Evolutionary conservation across 345 rosid species (phyloP), one percentile per base, ranked within the genome.

Genomic region (Diplotaxis tenuifolia): DNA sequence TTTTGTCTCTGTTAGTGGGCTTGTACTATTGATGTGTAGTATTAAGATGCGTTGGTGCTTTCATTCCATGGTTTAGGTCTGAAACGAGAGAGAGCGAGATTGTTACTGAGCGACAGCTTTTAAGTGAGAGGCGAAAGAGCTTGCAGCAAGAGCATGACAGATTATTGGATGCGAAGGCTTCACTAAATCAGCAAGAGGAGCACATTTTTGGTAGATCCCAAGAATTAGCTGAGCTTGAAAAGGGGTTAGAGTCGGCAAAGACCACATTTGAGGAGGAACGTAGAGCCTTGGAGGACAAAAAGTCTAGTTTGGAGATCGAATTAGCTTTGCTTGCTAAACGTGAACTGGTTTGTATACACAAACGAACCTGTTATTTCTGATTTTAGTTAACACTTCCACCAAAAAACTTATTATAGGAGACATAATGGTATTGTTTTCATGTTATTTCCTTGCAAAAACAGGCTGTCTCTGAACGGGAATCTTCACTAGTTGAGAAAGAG

Each of bases 111-210:
- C 87, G 96, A 66, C 86, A 84, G 72, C 82, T 82, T 18, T 73
- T 92, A 71, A 82, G 81, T 68, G 98, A 95, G 77, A 87, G 99
- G 70, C 87, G 80, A 74, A 86, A 84, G 79, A 75, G 64, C 73
- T 71, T 95, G 83, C 91, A 88, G 76, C 84, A 85, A 82, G 98
- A 89, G 80, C 91, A 92, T 31, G 89, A 87, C 82, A 81, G 87
- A 29, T 79, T 95, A 65, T 86, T 92, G 49, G 92, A 92, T 72
- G 88, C 84, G 53, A 94, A 92, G 79, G 80, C 84, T 73, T 83
- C 81, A 9, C 85, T 92, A 68, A 92, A 86, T 78, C 90, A 86
- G 78, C 88, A 98, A 82, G 98, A 95, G 84, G 97, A 87, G 16
- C 76, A 84, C 77, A 81, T 90, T 73, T 85, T 85, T 70, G 75